Base-by-base conservation (phyloP, 108 stramenopile species). In the Cyclostephanos tholiformis region DNA sequence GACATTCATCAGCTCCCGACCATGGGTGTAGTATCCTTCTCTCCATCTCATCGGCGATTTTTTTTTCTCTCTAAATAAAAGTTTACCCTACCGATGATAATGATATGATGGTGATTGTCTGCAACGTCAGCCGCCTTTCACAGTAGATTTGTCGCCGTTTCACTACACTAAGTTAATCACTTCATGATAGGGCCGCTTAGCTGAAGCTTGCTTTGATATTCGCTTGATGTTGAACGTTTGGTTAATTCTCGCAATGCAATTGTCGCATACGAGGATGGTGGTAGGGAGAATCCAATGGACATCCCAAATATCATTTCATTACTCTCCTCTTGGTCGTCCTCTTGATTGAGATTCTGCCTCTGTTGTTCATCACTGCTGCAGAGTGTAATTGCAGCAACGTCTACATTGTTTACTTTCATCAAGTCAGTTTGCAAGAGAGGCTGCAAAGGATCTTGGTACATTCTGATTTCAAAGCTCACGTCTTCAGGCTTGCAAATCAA, bases 221-320 rank as follows among this genome's bases (percentile, higher is more conserved):
- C 90, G 35, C 85, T 85, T 11, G 89, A 91, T 17, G 94, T 95
- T 19, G 94, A 91, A 16, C 77, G 73, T 55, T 92, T 94, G 71
- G 86, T 95, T 14, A 97, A 65, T 65, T 97, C 96, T 62, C 96
- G 65, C 16, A 97, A 67, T 1, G 90, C 89, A 71, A 95, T 92
- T 17, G 96, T 97, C 4, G 96, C 96, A 80, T 97, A 97, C 11
- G 90, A 66, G 10, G 93, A 91, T n/a, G 92, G 87, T 30, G 92
- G 92, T 13, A 97, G 76, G 11, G 89, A 88, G 64, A 97, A 95
- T n/a, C 90, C 88, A 52, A 95, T 85, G 25, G 84, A 52, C 90
- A 97, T 85, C 2, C 86, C 93, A 79, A 95, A 62, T 22, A 91
- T 46, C 41, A 56, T 63, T 16, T 8, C 23, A 11, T 44, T 38